Evolutionary conservation across 2,329 filamentous ascomycete species (phyloP), one percentile per base, ranked within the genome.

Genomic region (Exutisphaerella laricina): DNA sequence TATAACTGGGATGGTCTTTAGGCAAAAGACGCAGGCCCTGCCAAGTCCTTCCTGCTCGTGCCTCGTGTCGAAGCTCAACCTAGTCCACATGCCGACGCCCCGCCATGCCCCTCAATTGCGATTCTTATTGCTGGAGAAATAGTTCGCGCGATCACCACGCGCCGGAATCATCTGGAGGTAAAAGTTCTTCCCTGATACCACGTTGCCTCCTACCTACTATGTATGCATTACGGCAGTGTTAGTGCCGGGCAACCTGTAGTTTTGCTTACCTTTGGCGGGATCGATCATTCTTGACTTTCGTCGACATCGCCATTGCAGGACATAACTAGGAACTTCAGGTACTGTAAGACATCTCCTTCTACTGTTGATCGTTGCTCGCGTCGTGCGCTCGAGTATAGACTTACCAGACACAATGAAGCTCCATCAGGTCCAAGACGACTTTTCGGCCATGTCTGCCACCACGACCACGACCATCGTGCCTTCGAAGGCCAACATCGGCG

Each of bases 401-500:
- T 35, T 14, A 35, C 33, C 16, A 44, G 26, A 18, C 39, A 23
- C n/a, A n/a, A n/a, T n/a, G 29, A 33, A 39, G 41, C 28, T 39
- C 20, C 25, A 26, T 28, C 35, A 34, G 17, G 18, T 16, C 14
- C 33, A 2, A n/a, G n/a, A n/a, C n/a, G n/a, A n/a, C 12, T 26
- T 12, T 12, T 29, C 30, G 33, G 47, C 39, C 41, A 53, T 53
- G 48, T 51, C 50, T 28, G 41, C 45, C 16, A 46, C 45, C 13
- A 46, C 41, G 12, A 41, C 50, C 4, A 41, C 39, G 5, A 48
- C 41, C 23, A 59, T 70, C 39, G 66, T 70, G 64, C 69, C 75
- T 34, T 70, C 77, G 45, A 92, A 94, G 75, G 71, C 85, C 45
- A 97, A 97, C 70, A 94, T 97, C 63, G 90, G 88, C 57, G 88